Evolutionary conservation across 345 rosid species (phyloP), one percentile per base, ranked within the genome.

Genomic region (Atalantia buxifolia): DNA sequence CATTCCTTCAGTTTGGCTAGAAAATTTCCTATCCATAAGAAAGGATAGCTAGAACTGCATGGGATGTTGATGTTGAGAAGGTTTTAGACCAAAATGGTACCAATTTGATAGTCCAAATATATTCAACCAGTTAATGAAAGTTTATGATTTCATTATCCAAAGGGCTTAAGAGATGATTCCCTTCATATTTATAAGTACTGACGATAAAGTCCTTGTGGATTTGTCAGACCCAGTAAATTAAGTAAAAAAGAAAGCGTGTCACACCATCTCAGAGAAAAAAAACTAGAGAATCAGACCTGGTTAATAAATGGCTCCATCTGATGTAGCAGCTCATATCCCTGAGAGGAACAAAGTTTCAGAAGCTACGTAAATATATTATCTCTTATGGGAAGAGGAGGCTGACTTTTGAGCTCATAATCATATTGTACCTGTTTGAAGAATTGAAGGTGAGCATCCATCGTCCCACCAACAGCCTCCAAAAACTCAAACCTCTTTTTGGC

Each of bases 301-400:
- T 87, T 89, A 82, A 92, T 89, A 82, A 89, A 88, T 50, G 97
- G 97, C 79, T 90, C 97, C 93, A 92, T 82, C 78, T 90, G 89
- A 77, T 90, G 88, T 69, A 92, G 82, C 76, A 92, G 91, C 75
- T 92, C 97, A 81, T 92, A 90, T 66, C 92, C 94, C 97, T 92
- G 88, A 70, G 83, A 80, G 66, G 69, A 75, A 42, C 55, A 64
- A 45, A 66, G 63, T 48, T 76, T 53, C 45, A 74, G 25, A 30
- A 48, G 61, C 63, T 27, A 33, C 25, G 40, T 27, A 53, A 45
- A 57, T n/a, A 42, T 7, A 70, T 71, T 53, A 60, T 63, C 42
- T 70, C 30, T 69, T 35, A 71, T 35, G 63, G 14, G 27, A 65
- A 75, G 25, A 36, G 50, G 59, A 40, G 50, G 40, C n/a, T 22